Percentiles rank a stretch among this genome's conserved stretches.
Conservation (phyloP, 257 asterid species). For the Nicotiana benthamiana region DNA sequence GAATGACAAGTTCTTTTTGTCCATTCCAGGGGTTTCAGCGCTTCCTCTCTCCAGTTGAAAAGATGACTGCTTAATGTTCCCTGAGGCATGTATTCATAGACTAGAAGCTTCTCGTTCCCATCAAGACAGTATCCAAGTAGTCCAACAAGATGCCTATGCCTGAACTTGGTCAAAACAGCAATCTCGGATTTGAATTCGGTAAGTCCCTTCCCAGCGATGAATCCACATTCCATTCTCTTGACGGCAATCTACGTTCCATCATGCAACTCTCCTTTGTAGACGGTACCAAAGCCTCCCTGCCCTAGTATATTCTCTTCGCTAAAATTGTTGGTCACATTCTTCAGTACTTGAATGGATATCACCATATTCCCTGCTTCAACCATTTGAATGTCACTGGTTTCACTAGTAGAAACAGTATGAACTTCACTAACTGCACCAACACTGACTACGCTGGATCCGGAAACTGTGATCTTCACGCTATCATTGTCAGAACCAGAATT, state of each 20-base stretch:
- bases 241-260: conserved; percentile 94
- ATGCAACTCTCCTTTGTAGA: conserved; percentile 77
- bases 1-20: conserved; percentile 18
- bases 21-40: conserved; percentile 77
- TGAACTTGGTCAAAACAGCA: conserved; percentile 80
- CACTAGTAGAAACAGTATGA: conserved; percentile 45
- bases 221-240: conserved; percentile 87
- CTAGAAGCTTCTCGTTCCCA: conserved; percentile 85
- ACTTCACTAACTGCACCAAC: conserved; percentile 52
- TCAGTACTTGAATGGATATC: conserved; percentile 83
- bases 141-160: conserved; percentile 89
- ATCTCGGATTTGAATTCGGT: conserved; percentile 83
- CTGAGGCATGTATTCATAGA: conserved; percentile 88
- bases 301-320: conserved; percentile 66
- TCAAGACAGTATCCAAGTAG: conserved; percentile 89
- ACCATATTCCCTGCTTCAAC: conserved; percentile 90
- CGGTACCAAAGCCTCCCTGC: conserved; percentile 88
- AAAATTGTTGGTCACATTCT: conserved; percentile 66
- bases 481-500: conserved; percentile 79
- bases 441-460: conserved; percentile 69
- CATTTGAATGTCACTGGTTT: conserved; percentile 60
- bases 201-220: conserved; percentile 68
- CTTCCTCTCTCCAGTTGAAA: conserved; percentile 71
- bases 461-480: conserved; percentile 76
- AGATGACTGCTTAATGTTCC: conserved; percentile 78